These are phyloP conservation scores for Cutaneotrichosporon mucoides DNA, from an alignment of 1,284 basidiomycete species.

Conservation along the genomic window DNA sequence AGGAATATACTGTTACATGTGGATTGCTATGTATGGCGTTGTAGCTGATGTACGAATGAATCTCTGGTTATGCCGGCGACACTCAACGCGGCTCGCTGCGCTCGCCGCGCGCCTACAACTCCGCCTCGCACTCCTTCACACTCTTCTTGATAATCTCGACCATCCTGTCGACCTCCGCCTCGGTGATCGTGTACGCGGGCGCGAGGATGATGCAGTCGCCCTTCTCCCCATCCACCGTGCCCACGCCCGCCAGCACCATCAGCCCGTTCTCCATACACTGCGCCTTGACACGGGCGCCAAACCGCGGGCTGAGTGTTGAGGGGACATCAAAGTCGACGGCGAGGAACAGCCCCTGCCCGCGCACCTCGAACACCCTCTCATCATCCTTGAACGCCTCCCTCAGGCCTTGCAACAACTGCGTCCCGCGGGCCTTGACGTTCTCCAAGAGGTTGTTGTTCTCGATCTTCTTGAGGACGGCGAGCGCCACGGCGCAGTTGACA, in stretches of 20 bases:
- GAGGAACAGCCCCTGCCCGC: slow-evolving; percentile 57
- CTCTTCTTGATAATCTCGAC: slow-evolving; percentile 18
- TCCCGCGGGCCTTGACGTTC: slow-evolving; percentile 27
- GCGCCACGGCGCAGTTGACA: slow-evolving; percentile 67
- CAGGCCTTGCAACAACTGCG: slow-evolving; percentile 24
- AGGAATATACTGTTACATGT: too few species aligned
- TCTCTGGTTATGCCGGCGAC: too few species aligned
- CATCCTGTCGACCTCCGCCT: slow-evolving; percentile 24
- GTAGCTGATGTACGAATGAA: neutral
- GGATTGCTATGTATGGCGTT: too few species aligned
- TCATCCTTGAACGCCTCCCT: slow-evolving; percentile 18
- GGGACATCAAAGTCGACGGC: slow-evolving; percentile 31
- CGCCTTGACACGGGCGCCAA: slow-evolving; percentile 29
- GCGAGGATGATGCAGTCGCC: slow-evolving; percentile 30
- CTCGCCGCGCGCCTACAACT: neutral
- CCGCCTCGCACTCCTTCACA: slow-evolving; percentile 11
- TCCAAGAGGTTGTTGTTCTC: slow-evolving; percentile 57
- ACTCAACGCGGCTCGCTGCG: too few species aligned
- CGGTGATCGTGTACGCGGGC: slow-evolving; percentile 28
- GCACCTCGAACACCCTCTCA: slow-evolving; percentile 23
- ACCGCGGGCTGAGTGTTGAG: slow-evolving; percentile 20
- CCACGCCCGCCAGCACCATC: slow-evolving; percentile 23
- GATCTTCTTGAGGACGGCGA: slow-evolving; percentile 73
- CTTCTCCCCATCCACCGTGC: slow-evolving; percentile 27
- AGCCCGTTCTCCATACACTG: slow-evolving; percentile 28